These are phyloP conservation scores for Tolypocladium guangdongense DNA, from an alignment of 2,329 filamentous ascomycete species.

Conservation along the genomic window DNA sequence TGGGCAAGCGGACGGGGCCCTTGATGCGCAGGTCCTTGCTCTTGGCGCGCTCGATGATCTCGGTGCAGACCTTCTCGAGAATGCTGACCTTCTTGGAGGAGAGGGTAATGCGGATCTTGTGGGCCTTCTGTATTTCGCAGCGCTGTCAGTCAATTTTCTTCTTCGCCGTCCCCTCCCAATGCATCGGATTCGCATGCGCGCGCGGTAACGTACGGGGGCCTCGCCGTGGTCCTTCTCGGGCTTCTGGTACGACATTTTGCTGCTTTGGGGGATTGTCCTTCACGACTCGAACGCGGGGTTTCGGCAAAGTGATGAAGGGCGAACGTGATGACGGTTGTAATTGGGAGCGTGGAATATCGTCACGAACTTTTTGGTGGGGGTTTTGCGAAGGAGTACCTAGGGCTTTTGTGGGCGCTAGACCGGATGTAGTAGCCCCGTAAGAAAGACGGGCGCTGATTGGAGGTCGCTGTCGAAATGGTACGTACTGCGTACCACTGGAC, in stretches of 20 bases:
- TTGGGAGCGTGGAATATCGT: background rate
- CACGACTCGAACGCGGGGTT: constrained; percentile 69
- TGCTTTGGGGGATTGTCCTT: constrained; percentile 34
- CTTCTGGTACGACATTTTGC: constrained; percentile 90
- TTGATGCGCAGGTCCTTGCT: constrained; percentile 97
- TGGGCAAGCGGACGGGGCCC: constrained; percentile 94
- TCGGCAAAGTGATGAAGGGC: constrained; percentile 73
- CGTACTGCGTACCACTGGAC: too few species aligned
- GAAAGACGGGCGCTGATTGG: constrained; percentile 4
- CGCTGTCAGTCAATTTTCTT: background rate
- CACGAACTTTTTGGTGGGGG: constrained; percentile 10
- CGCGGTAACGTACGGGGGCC: constrained; percentile 55
- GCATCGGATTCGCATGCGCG: background rate
- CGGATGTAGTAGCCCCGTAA: background rate
- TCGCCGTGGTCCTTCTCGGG: constrained; percentile 88
- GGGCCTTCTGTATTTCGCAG: constrained; percentile 56
- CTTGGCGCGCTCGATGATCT: constrained; percentile 98
- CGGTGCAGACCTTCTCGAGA: constrained; percentile 95
- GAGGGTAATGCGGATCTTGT: constrained; percentile 97
- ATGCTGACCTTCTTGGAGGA: constrained; percentile 89
- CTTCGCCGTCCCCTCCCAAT: background rate
- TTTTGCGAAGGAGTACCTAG: constrained; percentile 5
- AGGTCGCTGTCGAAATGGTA: background rate
- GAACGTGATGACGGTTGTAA: background rate
- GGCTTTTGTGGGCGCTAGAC: constrained; percentile 12